phyloP scores from a whole-genome alignment of 2,329 filamentous ascomycete genomes.

The Colletotrichum agaves region DNA sequence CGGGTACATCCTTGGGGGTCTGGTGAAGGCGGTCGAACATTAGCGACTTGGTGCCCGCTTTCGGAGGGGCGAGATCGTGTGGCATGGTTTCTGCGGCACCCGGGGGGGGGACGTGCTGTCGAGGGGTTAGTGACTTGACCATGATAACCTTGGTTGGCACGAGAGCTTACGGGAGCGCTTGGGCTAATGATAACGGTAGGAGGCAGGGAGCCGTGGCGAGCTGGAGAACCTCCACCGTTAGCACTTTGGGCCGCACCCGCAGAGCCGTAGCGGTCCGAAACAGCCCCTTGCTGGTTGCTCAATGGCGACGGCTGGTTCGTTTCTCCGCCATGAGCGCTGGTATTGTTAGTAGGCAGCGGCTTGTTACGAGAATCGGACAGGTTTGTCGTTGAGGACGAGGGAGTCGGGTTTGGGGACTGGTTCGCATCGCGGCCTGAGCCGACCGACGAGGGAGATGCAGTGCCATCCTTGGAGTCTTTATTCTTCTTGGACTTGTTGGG shows the following conservation, averaged over 20 bases:
- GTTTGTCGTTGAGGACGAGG: slow-evolving; percentile 88
- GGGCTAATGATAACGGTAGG: slow-evolving; percentile 96
- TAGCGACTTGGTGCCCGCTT: slow-evolving; percentile 88
- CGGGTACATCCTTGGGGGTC: slow-evolving; percentile 95
- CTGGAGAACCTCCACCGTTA: slow-evolving; percentile 67
- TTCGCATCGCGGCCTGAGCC: slow-evolving; percentile 62
- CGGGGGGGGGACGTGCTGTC: slow-evolving; percentile 88
- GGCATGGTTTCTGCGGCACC: slow-evolving; percentile 98
- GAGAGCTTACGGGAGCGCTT: slow-evolving; percentile 81
- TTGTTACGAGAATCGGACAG: slow-evolving; percentile 89
- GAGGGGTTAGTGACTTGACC: slow-evolving; percentile 3
- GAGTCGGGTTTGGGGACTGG: slow-evolving; percentile 76
- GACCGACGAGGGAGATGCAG: slow-evolving; percentile 78
- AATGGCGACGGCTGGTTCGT: slow-evolving; percentile 55
- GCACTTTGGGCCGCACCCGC: slow-evolving; percentile 50
- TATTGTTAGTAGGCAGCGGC: slow-evolving; percentile 71
- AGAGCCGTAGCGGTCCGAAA: slow-evolving; percentile 56
- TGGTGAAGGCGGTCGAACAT: slow-evolving; percentile 91
- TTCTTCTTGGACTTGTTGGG: slow-evolving; percentile 84
- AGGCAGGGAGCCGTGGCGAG: slow-evolving; percentile 72
- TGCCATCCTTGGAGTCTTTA: slow-evolving; percentile 79
- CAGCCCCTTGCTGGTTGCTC: slow-evolving; percentile 47
- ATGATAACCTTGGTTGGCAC: neutral
- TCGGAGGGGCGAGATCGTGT: slow-evolving; percentile 93
- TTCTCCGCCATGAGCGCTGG: slow-evolving; percentile 54